Conservation (phyloP, 352 stramenopile genomes). For the Elongisporangium anandrum region DNA sequence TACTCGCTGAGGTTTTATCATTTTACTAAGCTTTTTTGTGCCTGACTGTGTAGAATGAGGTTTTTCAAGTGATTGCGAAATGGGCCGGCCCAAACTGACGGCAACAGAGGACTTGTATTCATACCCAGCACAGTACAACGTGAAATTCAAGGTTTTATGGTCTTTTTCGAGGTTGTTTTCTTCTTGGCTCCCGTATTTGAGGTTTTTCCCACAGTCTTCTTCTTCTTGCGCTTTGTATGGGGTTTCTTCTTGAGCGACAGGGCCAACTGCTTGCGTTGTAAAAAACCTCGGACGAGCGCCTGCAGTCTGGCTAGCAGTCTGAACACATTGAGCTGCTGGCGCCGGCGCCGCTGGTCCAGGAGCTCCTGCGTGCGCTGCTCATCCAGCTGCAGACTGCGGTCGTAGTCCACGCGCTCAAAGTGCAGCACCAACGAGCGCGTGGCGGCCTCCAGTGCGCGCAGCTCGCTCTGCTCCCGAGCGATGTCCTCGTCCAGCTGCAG, state of each 20-base stretch:
- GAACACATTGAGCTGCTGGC: slow-evolving; percentile 46
- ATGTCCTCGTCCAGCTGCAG: slow-evolving; percentile 35
- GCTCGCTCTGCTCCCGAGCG: slow-evolving; percentile 19
- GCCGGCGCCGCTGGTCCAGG: slow-evolving; percentile 18
- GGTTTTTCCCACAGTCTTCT: slow-evolving; percentile 13
- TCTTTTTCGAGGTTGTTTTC: slow-evolving; percentile 14
- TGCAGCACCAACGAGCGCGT: slow-evolving; percentile 26
- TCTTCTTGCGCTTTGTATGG: slow-evolving; percentile 15
- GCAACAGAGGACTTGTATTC: neutral
- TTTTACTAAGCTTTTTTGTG: neutral
- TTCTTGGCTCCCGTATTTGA: slow-evolving; percentile 13
- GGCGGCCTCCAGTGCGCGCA: slow-evolving; percentile 25
- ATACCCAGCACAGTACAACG: neutral
- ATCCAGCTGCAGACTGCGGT: slow-evolving; percentile 44
- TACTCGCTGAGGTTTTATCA: neutral
- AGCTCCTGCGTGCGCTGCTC: slow-evolving; percentile 35
- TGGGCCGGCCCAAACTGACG: neutral
- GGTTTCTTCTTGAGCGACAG: slow-evolving; percentile 15
- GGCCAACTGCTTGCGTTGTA: slow-evolving; percentile 31
- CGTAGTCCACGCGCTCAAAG: slow-evolving; percentile 51
- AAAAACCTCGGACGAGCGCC: slow-evolving; percentile 52
- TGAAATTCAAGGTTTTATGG: slow-evolving; percentile 11
- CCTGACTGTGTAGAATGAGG: neutral
- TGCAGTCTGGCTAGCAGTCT: slow-evolving; percentile 49
- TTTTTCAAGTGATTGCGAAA: neutral